Evolutionary conservation across 176 grass and related monocot species (phyloP).

Genomic region (Carex kokanica): DNA sequence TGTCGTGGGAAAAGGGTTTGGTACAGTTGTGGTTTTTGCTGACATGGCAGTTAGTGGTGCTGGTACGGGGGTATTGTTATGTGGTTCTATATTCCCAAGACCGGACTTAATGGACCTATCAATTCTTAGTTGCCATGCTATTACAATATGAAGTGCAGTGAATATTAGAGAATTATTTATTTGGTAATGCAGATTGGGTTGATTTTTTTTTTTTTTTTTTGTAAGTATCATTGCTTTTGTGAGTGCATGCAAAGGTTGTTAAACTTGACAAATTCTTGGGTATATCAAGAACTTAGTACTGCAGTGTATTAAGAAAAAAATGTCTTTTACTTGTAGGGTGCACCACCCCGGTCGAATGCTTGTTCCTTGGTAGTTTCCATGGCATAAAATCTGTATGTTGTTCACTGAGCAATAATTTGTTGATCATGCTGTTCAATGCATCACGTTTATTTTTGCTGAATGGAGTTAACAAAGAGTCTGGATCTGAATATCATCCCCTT

Average conservation of each 20-base stretch:
- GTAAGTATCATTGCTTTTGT: background rate
- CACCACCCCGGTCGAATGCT: background rate
- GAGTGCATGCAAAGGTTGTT: background rate
- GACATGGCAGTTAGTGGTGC: conserved; percentile 42
- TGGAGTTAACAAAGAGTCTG: background rate
- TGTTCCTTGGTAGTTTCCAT: background rate
- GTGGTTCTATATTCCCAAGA: conserved; percentile 29
- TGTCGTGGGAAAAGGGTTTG: conserved; percentile 49
- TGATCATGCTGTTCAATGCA: background rate
- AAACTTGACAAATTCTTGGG: background rate
- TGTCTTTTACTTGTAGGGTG: background rate
- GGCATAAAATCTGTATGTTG: background rate
- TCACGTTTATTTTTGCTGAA: background rate
- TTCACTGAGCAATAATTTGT: background rate
- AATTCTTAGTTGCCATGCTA: conserved; percentile 51
- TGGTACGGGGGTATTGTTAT: conserved; percentile 31
- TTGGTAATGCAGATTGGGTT: background rate
- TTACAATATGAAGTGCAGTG: conserved; percentile 55
- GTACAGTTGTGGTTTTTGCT: conserved; percentile 40
- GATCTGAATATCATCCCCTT: background rate
- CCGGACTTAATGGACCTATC: conserved; percentile 38
- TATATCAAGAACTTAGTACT: background rate
- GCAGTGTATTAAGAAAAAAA: background rate
- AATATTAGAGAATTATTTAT: background rate
- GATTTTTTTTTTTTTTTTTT: background rate